Percentiles rank a stretch among this genome's conserved stretches.
Evolutionary conservation across 2,329 filamentous ascomycete species (phyloP).

Genomic region (Stagonosporopsis vannaccii): DNA sequence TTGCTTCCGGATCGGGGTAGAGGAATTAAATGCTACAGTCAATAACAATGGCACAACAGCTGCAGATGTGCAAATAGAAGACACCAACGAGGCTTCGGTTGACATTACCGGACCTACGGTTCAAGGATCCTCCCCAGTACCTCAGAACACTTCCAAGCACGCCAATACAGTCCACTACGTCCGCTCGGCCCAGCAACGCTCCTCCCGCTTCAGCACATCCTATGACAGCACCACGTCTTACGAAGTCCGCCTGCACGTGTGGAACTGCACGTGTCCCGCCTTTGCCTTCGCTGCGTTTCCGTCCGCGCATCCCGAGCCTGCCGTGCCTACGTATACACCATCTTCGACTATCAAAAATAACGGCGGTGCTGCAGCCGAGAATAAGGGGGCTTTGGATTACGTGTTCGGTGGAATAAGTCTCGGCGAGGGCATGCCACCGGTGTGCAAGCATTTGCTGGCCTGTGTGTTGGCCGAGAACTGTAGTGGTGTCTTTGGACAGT

Average conservation of each 20-base stretch:
- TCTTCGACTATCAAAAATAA: not conserved
- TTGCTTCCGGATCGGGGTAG: constrained; percentile 49
- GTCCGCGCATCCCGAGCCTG: constrained; percentile 28
- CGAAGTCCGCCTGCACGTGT: constrained; percentile 74
- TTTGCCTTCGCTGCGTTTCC: constrained; percentile 78
- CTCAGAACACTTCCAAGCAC: not conserved
- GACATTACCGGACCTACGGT: not conserved
- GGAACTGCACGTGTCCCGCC: constrained; percentile 89
- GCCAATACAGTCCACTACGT: constrained; percentile 59
- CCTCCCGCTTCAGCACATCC: constrained; percentile 43
- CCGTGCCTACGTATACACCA: constrained; percentile 3
- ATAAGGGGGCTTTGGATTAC: constrained; percentile 15
- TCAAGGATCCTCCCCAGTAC: not conserved
- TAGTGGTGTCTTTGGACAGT: constrained; percentile 61
- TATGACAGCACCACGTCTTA: constrained; percentile 58
- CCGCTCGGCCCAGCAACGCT: constrained; percentile 62
- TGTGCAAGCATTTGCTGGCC: constrained; percentile 91
- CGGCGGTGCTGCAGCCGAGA: not conserved
- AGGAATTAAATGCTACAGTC: not conserved
- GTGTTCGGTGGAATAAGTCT: constrained; percentile 21
- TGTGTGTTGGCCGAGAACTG: constrained; percentile 78
- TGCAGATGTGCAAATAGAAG: not conserved
- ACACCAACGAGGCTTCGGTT: not conserved
- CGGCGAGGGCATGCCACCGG: constrained; percentile 55
- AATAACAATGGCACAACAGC: not conserved